Evolutionary conservation across 2,329 filamentous ascomycete species (phyloP), one percentile per base, ranked within the genome.

Genomic region (Juglanconis juglandina): DNA sequence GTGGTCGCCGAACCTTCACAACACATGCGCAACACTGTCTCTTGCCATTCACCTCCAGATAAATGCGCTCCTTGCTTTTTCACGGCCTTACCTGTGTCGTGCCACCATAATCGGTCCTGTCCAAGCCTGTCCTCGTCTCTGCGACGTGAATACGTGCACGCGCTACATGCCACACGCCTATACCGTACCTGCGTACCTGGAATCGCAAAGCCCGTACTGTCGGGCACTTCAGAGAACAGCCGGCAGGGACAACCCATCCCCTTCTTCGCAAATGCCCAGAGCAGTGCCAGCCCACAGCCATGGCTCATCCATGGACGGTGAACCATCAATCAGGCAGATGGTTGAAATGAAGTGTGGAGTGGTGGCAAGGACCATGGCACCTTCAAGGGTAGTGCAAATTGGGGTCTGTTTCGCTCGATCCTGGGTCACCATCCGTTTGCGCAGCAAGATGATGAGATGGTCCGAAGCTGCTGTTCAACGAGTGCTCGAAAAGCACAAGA

Each of bases 311-410:
- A 37, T 56, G 61, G 32, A 44, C 41, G 44, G 14, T 47, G n/a
- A 47, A 47, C 51, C 59, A 47, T 60, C 51, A 46, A 61, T 48
- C 58, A 53, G 47, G 52, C 53, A 57, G 53, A 60, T 61, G 59
- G 58, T 13, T 42, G 46, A 57, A 51, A 50, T 57, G 55, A 50
- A 57, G 55, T 53, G 58, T 61, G 58, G 61, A 63, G 61, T 63
- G 60, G 61, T 58, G 61, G 61, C 61, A 60, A 63, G 61, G 59
- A 56, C 55, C 61, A 58, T 58, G 61, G 61, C 58, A 58, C 55
- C 61, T 57, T 50, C 58, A 53, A 59, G 58, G 51, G 58, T 61
- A 49, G 52, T 58, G 58, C 61, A 63, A 51, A 61, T 63, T 63
- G 61, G 41, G 61, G 61, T 61, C 60, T 62, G 60, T 62, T 58